Percentiles rank a stretch among this genome's conserved stretches.
phyloP scores from a whole-genome alignment of 805 yeast species.

The Geotrichum ghanense region DNA sequence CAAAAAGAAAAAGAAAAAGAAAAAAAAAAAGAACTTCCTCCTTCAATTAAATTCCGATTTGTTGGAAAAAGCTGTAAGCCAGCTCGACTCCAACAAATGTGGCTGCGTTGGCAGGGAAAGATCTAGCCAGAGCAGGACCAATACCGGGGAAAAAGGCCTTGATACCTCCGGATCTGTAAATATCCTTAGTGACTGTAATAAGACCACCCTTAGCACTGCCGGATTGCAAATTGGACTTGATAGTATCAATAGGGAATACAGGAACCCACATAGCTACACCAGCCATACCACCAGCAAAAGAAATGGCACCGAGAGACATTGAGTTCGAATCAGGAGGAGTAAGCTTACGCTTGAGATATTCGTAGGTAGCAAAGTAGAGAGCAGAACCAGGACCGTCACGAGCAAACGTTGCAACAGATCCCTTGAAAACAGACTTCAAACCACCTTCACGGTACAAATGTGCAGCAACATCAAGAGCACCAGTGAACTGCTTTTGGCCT shows the following conservation, averaged over 20 bases:
- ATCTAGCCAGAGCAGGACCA: constrained; percentile 87
- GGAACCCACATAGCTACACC: constrained; percentile 97
- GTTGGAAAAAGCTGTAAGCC: constrained; percentile 33
- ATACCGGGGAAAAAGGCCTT: constrained; percentile 95
- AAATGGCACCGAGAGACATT: constrained; percentile 60
- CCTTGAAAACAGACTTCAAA: constrained; percentile 72
- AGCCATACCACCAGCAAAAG: constrained; percentile 89
- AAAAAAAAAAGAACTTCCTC: too few relatives aligned
- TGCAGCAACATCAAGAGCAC: constrained; percentile 49
- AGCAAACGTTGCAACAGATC: constrained; percentile 83
- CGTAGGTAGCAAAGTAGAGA: constrained; percentile 89
- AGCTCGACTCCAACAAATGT: constrained; percentile 92
- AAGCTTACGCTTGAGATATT: constrained; percentile 54
- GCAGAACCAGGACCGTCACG: constrained; percentile 98
- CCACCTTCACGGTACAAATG: constrained; percentile 75
- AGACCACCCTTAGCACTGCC: constrained; percentile 42
- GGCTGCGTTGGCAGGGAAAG: constrained; percentile 99
- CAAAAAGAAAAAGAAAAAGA: too few relatives aligned
- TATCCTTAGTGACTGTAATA: constrained; percentile 50
- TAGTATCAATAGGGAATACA: constrained; percentile 92
- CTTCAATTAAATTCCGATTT: constrained; percentile 2
- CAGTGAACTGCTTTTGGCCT: constrained; percentile 30
- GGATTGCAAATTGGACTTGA: constrained; percentile 73
- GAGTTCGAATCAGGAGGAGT: constrained; percentile 41
- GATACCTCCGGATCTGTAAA: constrained; percentile 68